Evolutionary conservation across 192 early-diverging fungal genomes (phyloP).

Genomic region (Gonapodya sp.): DNA sequence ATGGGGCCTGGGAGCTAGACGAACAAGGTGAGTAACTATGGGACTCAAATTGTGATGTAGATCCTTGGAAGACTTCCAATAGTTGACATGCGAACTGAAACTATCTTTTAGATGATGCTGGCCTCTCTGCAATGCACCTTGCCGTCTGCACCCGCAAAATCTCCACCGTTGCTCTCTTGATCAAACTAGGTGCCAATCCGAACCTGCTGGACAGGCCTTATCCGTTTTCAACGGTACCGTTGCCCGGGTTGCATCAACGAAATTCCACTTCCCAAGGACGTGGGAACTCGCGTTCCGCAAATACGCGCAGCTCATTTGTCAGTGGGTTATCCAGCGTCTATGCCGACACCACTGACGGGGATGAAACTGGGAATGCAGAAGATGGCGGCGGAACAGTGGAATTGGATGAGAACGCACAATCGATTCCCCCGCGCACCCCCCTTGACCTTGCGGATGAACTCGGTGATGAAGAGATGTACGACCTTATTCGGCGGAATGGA

Average conservation of each 20-base stretch:
- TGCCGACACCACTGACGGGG: background rate
- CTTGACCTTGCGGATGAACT: background rate
- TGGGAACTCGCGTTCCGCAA: background rate
- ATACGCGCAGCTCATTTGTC: background rate
- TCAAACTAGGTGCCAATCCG: background rate
- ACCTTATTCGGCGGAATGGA: background rate
- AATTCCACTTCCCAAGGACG: background rate
- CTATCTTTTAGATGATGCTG: background rate
- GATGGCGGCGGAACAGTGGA: background rate
- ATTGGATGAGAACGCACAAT: background rate
- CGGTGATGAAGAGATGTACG: conserved; percentile 3
- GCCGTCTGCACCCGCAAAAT: background rate
- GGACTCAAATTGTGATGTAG: too few relatives aligned
- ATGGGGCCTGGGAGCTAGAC: background rate
- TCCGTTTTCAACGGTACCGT: background rate
- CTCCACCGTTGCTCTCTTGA: background rate
- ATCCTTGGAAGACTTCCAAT: too few relatives aligned
- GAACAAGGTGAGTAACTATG: background rate
- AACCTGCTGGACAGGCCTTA: background rate
- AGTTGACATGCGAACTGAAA: too few relatives aligned
- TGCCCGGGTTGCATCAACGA: too few relatives aligned
- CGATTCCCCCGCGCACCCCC: background rate
- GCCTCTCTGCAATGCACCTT: background rate
- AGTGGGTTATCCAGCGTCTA: background rate
- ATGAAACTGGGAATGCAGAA: too few relatives aligned